These are phyloP conservation scores for Penicillium paxilli DNA, from an alignment of 495 filamentous ascomycete species.

Conservation along the genomic window DNA sequence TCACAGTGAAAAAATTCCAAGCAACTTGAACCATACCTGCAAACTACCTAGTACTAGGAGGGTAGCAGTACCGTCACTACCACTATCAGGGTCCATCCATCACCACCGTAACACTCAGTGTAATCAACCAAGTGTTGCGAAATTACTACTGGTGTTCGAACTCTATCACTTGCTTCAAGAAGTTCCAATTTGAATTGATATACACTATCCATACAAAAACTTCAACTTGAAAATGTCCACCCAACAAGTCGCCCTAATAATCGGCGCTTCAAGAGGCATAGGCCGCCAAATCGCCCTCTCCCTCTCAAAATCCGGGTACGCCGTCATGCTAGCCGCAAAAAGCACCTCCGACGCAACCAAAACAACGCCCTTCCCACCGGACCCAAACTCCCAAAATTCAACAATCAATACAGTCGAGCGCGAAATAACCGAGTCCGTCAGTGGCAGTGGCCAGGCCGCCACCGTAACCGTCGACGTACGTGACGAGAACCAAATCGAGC, in stretches of 20 bases:
- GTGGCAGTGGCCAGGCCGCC: slow-evolving; percentile 62
- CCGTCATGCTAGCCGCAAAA: slow-evolving; percentile 80
- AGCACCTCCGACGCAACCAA: slow-evolving; percentile 63
- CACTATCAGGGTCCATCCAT: too few relatives aligned
- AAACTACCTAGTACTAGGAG: too few relatives aligned
- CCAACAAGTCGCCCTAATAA: slow-evolving; percentile 57
- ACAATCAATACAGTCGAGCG: slow-evolving; percentile 83
- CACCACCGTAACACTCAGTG: too few relatives aligned
- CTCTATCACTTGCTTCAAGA: too few relatives aligned
- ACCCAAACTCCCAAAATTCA: slow-evolving; percentile 76
- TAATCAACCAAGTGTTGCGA: too few relatives aligned
- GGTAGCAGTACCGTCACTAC: too few relatives aligned
- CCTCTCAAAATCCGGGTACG: slow-evolving; percentile 68
- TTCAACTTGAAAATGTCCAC: not conserved
- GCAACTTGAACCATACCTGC: too few relatives aligned
- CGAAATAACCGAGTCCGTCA: slow-evolving; percentile 70
- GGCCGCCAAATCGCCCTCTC: slow-evolving; percentile 78
- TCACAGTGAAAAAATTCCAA: too few relatives aligned
- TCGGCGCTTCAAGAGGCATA: slow-evolving; percentile 77
- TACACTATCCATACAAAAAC: not conserved
- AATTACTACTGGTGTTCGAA: too few relatives aligned
- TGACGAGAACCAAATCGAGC: slow-evolving; percentile 60
- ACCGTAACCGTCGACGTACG: slow-evolving; percentile 73
- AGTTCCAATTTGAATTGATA: too few relatives aligned
- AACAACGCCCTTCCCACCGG: slow-evolving; percentile 66